Percentiles rank a stretch among this genome's conserved stretches.
Conservation (phyloP, 2,329 filamentous ascomycete species). For the Clarireedia paspali region DNA sequence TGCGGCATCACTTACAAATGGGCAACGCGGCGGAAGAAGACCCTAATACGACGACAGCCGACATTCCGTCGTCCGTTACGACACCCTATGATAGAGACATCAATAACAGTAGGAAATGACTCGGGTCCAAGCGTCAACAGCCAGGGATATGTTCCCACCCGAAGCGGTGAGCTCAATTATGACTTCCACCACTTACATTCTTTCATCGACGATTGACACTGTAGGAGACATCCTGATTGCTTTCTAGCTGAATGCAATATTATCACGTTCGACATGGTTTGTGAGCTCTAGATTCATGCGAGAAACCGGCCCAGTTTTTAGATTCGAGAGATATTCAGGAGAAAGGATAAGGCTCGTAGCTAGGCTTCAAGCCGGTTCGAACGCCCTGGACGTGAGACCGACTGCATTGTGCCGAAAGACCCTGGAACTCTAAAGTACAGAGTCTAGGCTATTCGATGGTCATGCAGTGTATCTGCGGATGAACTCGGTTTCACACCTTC, state of each 20-base stretch:
- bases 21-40: no score
- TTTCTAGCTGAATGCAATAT: not conserved
- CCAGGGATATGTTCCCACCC: not conserved
- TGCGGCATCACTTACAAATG: no score
- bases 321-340: no score
- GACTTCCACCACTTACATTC: not conserved
- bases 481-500: not conserved
- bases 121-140: not conserved
- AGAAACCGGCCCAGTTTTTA: no score
- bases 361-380: not conserved
- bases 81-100: no score
- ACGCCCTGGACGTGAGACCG: not conserved
- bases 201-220: not conserved
- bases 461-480: not conserved
- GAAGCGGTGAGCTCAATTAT: not conserved
- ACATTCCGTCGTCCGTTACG: no score
- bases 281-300: no score
- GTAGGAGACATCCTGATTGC: not conserved
- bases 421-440: not conserved
- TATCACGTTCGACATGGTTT: no score
- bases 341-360: no score
- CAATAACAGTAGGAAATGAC: not conserved
- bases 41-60: no score
- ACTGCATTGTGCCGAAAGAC: not conserved
- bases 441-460: not conserved